Base-by-base conservation (phyloP, 202 grass and related monocot genomes). In the Carex arenaria region DNA sequence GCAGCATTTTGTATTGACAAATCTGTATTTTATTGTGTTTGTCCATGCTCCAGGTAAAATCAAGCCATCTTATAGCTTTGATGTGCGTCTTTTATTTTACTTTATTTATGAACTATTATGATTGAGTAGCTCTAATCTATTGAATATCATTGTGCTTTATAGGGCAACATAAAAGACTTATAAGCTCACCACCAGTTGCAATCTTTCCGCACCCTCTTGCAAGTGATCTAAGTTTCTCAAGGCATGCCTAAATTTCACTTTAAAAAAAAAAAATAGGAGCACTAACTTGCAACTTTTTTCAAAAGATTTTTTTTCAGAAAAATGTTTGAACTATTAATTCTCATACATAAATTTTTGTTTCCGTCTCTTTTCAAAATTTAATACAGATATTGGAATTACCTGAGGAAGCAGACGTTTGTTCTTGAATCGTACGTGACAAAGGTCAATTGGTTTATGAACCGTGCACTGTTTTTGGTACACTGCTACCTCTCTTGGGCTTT, bases 361-460 rank as follows among this genome's bases (percentile, higher is more conserved):
- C 52, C 22, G 54, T 57, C 6, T 83, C 82, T 76, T 57, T 74
- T 4, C 12, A 64, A 87, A 11, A 51, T 20, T 85, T 80, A 26
- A 72, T 85, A 84, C 87, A 99, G 96, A 77, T 99, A 99, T 64
- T 99, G 96, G 96, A 99, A 99, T 99, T 99, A 99, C 67, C 85
- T 99, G 31, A 93, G 93, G 81, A 99, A 99, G 80, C 96, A 99
- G 89, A 99, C 96, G 78, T 99, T 99, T 92, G 96, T 99, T 87
- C 96, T 99, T 75, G 96, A 99, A 88, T 99, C 96, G 12, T 99
- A 96, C 80, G 91, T 95, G 65, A 90, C 96, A 26, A 92, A 89
- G 55, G 93, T 96, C 49, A 99, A 99, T 53, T 89, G 91, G 96
- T 80, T 91, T 61, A 99, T 99, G 96, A 99, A 99, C 88, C 93